phyloP scores from a whole-genome alignment of 129 eudicot species.

The Centaurea solstitialis region DNA sequence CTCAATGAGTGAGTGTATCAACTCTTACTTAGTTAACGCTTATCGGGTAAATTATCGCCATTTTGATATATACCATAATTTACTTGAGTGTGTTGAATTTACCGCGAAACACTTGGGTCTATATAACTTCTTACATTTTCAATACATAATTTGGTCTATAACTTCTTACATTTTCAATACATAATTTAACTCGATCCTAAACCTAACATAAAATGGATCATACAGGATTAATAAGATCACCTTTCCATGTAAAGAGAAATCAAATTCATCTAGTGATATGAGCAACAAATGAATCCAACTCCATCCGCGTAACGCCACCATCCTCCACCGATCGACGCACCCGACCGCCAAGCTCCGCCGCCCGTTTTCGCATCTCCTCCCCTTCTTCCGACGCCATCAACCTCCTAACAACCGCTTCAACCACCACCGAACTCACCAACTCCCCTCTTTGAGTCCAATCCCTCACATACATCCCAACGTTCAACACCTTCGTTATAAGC shows the following conservation, averaged over 20 bases:
- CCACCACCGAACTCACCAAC: slow-evolving; percentile 30
- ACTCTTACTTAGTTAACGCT: no score
- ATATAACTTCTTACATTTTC: no score
- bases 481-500: slow-evolving; percentile 34
- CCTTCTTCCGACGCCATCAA: slow-evolving; percentile 48
- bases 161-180: no score
- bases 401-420: slow-evolving; percentile 35
- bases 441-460: slow-evolving; percentile 38
- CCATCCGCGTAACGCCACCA: slow-evolving; percentile 40
- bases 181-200: no score
- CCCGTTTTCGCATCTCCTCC: slow-evolving; percentile 33
- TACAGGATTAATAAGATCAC: no score
- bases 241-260: neutral
- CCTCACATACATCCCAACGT: slow-evolving; percentile 36
- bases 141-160: no score
- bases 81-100: no score
- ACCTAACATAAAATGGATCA: no score
- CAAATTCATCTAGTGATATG: slow-evolving; percentile 30
- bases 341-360: slow-evolving; percentile 33
- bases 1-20: no score
- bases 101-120: no score
- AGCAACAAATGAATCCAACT: slow-evolving; percentile 44
- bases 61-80: no score
- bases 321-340: slow-evolving; percentile 31
- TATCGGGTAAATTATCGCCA: no score